These are phyloP conservation scores for Kuraishia borneana DNA, from an alignment of 805 yeast genomes.

Conservation along the genomic window DNA sequence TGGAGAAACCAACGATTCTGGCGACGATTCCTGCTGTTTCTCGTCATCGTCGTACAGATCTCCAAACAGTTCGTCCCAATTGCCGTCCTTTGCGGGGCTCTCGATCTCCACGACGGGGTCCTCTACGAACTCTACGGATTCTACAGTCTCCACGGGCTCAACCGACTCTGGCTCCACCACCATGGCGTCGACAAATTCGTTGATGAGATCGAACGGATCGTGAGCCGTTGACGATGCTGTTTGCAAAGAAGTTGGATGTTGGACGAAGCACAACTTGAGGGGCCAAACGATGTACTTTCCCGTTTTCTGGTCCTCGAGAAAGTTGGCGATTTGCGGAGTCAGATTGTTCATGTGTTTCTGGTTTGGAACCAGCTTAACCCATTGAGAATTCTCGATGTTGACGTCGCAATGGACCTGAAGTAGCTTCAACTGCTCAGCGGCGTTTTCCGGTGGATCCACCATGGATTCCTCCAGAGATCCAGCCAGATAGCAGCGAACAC, in stretches of 20 bases:
- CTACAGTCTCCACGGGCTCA: conserved; percentile 1
- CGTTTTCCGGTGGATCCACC: conserved; percentile 29
- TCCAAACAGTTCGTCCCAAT: conserved; percentile 20
- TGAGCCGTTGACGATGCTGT: too few species aligned
- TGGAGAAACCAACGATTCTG: conserved; percentile 1
- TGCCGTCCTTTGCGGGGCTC: conserved; percentile 7
- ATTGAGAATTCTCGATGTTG: conserved; percentile 18
- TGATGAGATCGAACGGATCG: not conserved
- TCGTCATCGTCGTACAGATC: conserved; percentile 8
- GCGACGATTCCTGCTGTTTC: not conserved
- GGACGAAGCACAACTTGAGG: conserved; percentile 49
- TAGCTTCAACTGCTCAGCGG: conserved; percentile 22
- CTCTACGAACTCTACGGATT: conserved; percentile 1
- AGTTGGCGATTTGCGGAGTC: conserved; percentile 51
- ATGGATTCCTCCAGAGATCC: conserved; percentile 22
- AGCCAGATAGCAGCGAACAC: conserved; percentile 35
- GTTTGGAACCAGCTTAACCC: conserved; percentile 65
- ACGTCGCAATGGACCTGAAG: conserved; percentile 23
- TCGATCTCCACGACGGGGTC: not conserved
- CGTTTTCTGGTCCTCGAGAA: conserved; percentile 32
- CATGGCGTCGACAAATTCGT: conserved; percentile 13
- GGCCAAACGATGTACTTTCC: conserved; percentile 63
- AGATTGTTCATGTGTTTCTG: conserved; percentile 57
- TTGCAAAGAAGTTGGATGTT: conserved; percentile 10
- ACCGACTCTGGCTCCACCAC: not conserved